Evolutionary conservation across 2,329 filamentous ascomycete genomes (phyloP), one percentile per base, ranked within the genome.

Genomic region (Mollisiaceae sp.): DNA sequence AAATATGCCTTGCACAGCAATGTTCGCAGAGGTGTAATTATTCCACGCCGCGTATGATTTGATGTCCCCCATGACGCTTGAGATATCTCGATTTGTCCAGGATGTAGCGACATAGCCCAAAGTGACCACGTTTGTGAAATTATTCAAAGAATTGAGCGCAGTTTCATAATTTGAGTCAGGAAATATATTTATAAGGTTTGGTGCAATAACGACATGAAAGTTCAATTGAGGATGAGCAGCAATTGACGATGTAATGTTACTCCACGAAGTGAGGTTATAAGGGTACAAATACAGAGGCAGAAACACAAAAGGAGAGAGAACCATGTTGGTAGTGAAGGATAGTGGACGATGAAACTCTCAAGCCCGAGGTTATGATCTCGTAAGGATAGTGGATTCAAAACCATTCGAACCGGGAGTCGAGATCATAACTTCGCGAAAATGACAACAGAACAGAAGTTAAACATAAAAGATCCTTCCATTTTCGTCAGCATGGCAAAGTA

Each of bases 81-180:
- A 59, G n/a, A 76, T 65, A 56, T 74, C 68, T 20, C 77, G 68
- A 1, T 66, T 67, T 1, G 73, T 78, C 63, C 79, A 79, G 5
- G 65, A 63, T 1, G 78, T 80, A 8, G 74, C 73, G 32, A 81
- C 77, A 66, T 82, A 82, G 15, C 80, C 79, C 18, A 82, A 66
- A 4, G 77, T 74, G 0, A 74, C 70, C 14, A 79, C 77, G 15
- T 74, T 78, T 4, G 70, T 57, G 43, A 64, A 65, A 36, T 62
- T 73, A 55, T 72, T 73, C 35, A 73, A 39, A 1, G 52, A 61
- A 39, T 64, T 41, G 14, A 73, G 63, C n/a, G 65, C 66, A 50
- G 55, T 59, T 45, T 69, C 60, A 39, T 72, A 73, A 27, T 72
- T 73, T 11, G 36, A 12, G 47, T 73, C 71, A 14, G 71, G 70